Evolutionary conservation across 345 rosid genomes (phyloP), one percentile per base, ranked within the genome.

Genomic region (Salix udensis): DNA sequence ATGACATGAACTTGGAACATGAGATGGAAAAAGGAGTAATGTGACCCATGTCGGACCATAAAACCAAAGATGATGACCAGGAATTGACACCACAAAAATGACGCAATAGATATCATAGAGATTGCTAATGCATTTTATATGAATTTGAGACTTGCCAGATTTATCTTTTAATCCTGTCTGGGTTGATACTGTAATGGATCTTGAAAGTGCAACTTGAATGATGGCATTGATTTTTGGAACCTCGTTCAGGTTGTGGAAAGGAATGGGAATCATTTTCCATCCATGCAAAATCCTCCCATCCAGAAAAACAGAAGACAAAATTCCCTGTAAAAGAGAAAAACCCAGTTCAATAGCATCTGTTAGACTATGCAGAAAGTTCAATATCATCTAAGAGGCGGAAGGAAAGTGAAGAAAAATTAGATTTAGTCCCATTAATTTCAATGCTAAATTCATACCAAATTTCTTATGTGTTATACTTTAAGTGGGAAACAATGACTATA

Each of bases 201-300:
- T 13, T 42, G 84, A 77, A 80, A 76, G 78, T 70, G 75, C 79
- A 79, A 65, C 64, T 39, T 71, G 83, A 83, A 80, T 70, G 70
- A 88, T 15, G 48, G 87, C 74, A 77, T 83, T 81, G 76, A 80
- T 71, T 79, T 83, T 77, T 6, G 86, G 88, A 40, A 46, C 73
- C 79, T 88, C 90, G 76, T 91, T 91, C 80, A 89, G 86, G 84
- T 88, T 88, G 71, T 86, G 87, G n/a, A 95, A 78, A 75, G 97
- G 97, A 83, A 95, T 42, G 34, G 90, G 72, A 77, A 87, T 71
- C 94, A 92, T 91, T 86, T 89, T 92, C 98, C 98, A 95, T 40
- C 91, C 85, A 4, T 79, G 81, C 84, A 91, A 87, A 87, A 76
- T 66, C 46, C 81, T 76, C 62, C 88, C 90, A 76, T 88, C 90